Conservation (phyloP, 345 rosid genomes). For the Brassica cretica region DNA sequence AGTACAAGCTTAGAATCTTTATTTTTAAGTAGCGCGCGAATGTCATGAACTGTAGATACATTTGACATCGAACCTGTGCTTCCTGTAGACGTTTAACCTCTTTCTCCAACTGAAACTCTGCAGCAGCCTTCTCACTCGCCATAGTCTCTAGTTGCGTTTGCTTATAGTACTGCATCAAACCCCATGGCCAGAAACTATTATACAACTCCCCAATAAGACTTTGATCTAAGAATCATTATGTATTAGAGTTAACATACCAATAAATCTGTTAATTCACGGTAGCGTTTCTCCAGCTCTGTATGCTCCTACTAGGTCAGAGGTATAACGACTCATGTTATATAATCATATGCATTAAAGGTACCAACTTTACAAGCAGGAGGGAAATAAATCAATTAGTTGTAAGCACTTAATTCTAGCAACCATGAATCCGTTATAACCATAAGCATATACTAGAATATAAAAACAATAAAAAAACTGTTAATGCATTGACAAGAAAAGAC, state of each 20-base stretch:
- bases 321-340: conserved; percentile 28
- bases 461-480: too few relatives aligned
- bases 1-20: conserved; percentile 10
- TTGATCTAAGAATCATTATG: conserved; percentile 8
- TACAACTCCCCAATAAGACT: conserved; percentile 1
- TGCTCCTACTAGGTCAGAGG: conserved; percentile 70
- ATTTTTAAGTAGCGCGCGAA: conserved; percentile 13
- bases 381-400: background rate
- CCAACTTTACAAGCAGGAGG: background rate
- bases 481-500: conserved; percentile 1
- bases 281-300: conserved; percentile 95
- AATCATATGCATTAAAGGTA: conserved; percentile 17
- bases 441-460: too few relatives aligned
- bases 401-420: background rate
- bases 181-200: conserved; percentile 19
- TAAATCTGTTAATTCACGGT: conserved; percentile 94
- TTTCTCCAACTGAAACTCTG: conserved; percentile 97
- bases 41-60: conserved; percentile 23
- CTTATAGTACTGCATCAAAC: conserved; percentile 77
- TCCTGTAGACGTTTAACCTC: conserved; percentile 84
- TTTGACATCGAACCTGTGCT: conserved; percentile 60
- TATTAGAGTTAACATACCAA: conserved; percentile 58
- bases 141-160: conserved; percentile 97
- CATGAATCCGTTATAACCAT: background rate
- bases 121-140: conserved; percentile 99